These are phyloP conservation scores for Pezizomycotina sp. DNA, from an alignment of 2,329 filamentous ascomycete species.

Conservation along the genomic window DNA sequence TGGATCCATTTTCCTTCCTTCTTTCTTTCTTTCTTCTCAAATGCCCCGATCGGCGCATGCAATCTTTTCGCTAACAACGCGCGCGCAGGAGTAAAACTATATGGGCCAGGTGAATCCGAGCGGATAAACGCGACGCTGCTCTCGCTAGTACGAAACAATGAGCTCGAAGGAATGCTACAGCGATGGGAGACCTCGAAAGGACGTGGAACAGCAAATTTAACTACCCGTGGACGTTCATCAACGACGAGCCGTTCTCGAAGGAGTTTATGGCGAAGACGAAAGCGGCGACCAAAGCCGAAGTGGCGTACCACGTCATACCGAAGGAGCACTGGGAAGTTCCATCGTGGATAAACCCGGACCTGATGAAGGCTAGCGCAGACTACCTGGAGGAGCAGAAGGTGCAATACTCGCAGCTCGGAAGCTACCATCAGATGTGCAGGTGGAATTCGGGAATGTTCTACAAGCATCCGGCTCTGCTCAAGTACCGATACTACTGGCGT, in stretches of 20 bases:
- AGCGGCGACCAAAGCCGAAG: slow-evolving; percentile 73
- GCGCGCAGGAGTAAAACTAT: slow-evolving; percentile 20
- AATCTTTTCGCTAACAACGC: too few species aligned
- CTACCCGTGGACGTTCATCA: slow-evolving; percentile 99
- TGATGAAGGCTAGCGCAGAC: slow-evolving; percentile 70
- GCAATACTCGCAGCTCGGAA: slow-evolving; percentile 75
- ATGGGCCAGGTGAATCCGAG: slow-evolving; percentile 33
- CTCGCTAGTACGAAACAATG: slow-evolving; percentile 80
- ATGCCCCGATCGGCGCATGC: too few species aligned
- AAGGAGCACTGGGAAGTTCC: slow-evolving; percentile 87
- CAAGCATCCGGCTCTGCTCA: slow-evolving; percentile 70
- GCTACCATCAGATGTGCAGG: slow-evolving; percentile 97
- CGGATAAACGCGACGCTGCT: slow-evolving; percentile 89
- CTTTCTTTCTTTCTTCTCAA: too few species aligned
- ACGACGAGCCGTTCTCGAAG: slow-evolving; percentile 80
- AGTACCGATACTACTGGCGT: slow-evolving; percentile 78
- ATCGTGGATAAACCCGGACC: slow-evolving; percentile 75
- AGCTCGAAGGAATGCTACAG: slow-evolving; percentile 69
- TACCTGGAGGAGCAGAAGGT: slow-evolving; percentile 70
- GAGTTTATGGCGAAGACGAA: slow-evolving; percentile 77
- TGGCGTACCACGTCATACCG: slow-evolving; percentile 60
- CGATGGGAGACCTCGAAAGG: slow-evolving; percentile 78
- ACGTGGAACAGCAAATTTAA: slow-evolving; percentile 99
- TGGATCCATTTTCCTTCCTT: too few species aligned
- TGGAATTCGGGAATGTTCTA: slow-evolving; percentile 99